Conservation (phyloP, 257 asterid genomes). For the Plantago major region DNA sequence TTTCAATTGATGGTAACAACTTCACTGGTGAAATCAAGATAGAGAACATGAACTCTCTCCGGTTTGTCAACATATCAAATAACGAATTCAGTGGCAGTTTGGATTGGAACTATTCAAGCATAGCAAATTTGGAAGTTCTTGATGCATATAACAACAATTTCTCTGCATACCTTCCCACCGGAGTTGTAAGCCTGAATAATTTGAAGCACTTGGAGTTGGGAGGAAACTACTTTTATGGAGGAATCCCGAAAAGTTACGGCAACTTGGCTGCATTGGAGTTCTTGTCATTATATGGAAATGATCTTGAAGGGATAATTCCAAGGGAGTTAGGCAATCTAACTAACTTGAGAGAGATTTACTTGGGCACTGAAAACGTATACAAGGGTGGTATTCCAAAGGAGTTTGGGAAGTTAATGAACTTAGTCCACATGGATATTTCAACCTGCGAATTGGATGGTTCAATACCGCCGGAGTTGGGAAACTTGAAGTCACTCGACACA, state of each 20-base stretch:
- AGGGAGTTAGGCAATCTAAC: constrained; percentile 71
- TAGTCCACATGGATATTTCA: constrained; percentile 68
- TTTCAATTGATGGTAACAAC: constrained; percentile 82
- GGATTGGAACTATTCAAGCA: constrained; percentile 71
- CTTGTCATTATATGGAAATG: constrained; percentile 76
- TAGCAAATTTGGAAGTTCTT: constrained; percentile 52
- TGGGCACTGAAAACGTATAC: constrained; percentile 64
- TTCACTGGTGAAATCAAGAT: constrained; percentile 83
- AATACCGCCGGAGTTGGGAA: constrained; percentile 76
- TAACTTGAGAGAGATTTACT: constrained; percentile 66
- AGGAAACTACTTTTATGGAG: constrained; percentile 72
- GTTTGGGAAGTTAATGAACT: constrained; percentile 65
- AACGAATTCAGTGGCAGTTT: constrained; percentile 58
- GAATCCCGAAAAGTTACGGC: constrained; percentile 62
- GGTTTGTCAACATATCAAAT: constrained; percentile 67
- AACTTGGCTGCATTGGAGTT: constrained; percentile 51
- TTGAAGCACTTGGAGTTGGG: constrained; percentile 78
- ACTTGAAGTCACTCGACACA: constrained; percentile 53
- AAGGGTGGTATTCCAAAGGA: constrained; percentile 81
- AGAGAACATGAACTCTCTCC: constrained; percentile 52
- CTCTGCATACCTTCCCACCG: constrained; percentile 64
- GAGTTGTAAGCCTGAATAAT: constrained; percentile 43
- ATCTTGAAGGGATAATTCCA: constrained; percentile 71
- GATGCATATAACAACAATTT: constrained; percentile 86
- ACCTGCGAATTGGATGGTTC: constrained; percentile 66